These are phyloP conservation scores for Paramyrothecium roridum DNA, from an alignment of 2,329 filamentous ascomycete genomes.

Conservation along the genomic window DNA sequence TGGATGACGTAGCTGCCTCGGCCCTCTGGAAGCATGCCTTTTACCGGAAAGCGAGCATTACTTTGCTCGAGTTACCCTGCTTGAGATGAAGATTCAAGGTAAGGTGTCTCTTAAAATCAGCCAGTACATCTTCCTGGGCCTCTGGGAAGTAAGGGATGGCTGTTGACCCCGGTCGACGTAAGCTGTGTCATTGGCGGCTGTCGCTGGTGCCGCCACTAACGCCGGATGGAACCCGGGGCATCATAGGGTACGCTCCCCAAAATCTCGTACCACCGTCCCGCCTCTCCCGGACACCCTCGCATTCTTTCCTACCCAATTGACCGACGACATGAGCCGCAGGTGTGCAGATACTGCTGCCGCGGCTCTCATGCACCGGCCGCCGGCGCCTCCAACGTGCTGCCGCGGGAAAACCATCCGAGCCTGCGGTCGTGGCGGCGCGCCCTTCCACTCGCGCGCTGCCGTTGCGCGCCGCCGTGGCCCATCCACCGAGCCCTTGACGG, in stretches of 20 bases:
- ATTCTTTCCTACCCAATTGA: constrained; percentile 25
- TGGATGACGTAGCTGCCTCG: too few relatives aligned
- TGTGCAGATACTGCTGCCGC: constrained; percentile 20
- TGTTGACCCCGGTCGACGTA: too few relatives aligned
- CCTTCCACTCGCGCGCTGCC: constrained; percentile 1
- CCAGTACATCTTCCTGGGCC: neutral
- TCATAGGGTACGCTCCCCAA: neutral
- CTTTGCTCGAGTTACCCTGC: too few relatives aligned
- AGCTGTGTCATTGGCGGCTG: too few relatives aligned
- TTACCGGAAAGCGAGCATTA: too few relatives aligned
- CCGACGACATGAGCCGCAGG: constrained; percentile 20
- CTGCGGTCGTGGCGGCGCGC: neutral
- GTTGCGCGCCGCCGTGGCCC: constrained; percentile 4
- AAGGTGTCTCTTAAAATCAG: neutral
- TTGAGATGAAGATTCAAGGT: too few relatives aligned
- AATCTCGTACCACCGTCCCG: constrained; percentile 13
- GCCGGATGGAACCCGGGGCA: too few relatives aligned
- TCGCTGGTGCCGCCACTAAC: too few relatives aligned
- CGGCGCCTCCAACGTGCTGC: constrained; percentile 6
- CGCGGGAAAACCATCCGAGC: constrained; percentile 6
- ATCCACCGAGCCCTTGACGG: constrained; percentile 6
- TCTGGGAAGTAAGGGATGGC: too few relatives aligned
- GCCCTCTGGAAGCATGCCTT: too few relatives aligned
- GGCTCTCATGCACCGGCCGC: constrained; percentile 19
- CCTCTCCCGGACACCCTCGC: neutral